phyloP scores from a whole-genome alignment of 2,329 filamentous ascomycete species.

The Sclerotinia subarctica region DNA sequence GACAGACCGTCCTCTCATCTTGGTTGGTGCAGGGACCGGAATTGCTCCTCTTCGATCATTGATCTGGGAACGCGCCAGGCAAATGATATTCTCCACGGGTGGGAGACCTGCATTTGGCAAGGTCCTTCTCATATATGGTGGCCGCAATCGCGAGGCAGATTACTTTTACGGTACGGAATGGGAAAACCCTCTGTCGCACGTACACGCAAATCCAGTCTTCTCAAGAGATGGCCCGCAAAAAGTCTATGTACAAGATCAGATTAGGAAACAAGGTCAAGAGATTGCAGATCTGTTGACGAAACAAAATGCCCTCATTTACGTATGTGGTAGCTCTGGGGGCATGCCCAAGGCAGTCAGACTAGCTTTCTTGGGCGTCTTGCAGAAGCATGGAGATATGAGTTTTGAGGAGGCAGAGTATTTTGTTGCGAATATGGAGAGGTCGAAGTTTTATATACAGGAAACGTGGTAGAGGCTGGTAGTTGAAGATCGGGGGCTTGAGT shows the following conservation, averaged over 20 bases:
- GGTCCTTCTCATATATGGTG: conserved; percentile 74
- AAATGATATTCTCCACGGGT: conserved; percentile 26
- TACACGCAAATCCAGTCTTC: conserved; percentile 59
- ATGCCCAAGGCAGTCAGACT: conserved; percentile 70
- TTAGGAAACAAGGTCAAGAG: conserved; percentile 34
- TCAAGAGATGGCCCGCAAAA: conserved; percentile 65
- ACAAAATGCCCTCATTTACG: conserved; percentile 51
- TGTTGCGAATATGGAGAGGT: conserved; percentile 57
- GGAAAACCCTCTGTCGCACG: conserved; percentile 43
- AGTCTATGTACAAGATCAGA: conserved; percentile 59
- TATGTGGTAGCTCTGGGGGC: conserved; percentile 59
- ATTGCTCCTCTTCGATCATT: conserved; percentile 80
- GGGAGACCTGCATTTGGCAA: conserved; percentile 32
- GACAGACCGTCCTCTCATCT: conserved; percentile 56
- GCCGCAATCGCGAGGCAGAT: conserved; percentile 70
- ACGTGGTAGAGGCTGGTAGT: conserved; percentile 53
- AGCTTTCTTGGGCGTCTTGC: conserved; percentile 61
- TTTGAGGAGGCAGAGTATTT: conserved; percentile 53
- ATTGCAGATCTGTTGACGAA: conserved; percentile 51
- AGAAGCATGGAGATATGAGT: conserved; percentile 33
- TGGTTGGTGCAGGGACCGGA: conserved; percentile 83
- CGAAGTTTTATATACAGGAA: conserved; percentile 63
- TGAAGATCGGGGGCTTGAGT: background rate
- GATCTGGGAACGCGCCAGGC: conserved; percentile 64
- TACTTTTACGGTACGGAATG: conserved; percentile 83